A percentile compares a stretch with the other conserved stretches of the same genome.
Conservation (phyloP, 2,329 filamentous ascomycete genomes). For the Trichoderma asperellum region DNA sequence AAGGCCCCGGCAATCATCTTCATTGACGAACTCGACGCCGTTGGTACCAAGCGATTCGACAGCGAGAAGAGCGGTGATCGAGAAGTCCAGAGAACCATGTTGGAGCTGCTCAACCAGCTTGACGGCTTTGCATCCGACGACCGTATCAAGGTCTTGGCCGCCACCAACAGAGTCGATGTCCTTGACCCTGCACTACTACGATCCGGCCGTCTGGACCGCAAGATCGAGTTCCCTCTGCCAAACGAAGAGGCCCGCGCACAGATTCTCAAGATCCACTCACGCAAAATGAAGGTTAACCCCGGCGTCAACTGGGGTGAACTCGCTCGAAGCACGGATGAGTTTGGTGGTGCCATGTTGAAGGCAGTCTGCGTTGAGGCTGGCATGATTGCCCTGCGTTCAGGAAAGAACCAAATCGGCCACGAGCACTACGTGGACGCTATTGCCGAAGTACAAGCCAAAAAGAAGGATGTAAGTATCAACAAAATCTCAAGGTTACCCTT, state of each 20-base stretch:
- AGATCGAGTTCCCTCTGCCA: slow-evolving; percentile 97
- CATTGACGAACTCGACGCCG: slow-evolving; percentile 96
- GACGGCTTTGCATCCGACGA: slow-evolving; percentile 98
- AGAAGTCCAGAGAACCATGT: slow-evolving; percentile 98
- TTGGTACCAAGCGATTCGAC: slow-evolving; percentile 99
- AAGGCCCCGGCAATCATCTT: slow-evolving; percentile 99
- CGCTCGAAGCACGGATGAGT: slow-evolving; percentile 96
- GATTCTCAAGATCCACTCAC: slow-evolving; percentile 94
- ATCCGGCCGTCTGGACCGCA: slow-evolving; percentile 89
- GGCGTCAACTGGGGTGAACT: slow-evolving; percentile 95
- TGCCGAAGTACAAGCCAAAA: slow-evolving; percentile 91
- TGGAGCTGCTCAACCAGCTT: slow-evolving; percentile 97
- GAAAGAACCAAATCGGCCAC: slow-evolving; percentile 95
- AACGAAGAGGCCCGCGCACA: slow-evolving; percentile 97
- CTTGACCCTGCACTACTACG: slow-evolving; percentile 89
- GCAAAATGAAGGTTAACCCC: slow-evolving; percentile 96
- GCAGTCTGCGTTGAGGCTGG: slow-evolving; percentile 98
- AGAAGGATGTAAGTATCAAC: slow-evolving; percentile 73
- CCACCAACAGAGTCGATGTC: slow-evolving; percentile 93
- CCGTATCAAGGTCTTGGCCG: slow-evolving; percentile 92
- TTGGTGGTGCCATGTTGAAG: slow-evolving; percentile 96
- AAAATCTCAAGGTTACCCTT: too few relatives aligned
- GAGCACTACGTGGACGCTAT: slow-evolving; percentile 99
- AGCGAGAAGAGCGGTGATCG: slow-evolving; percentile 97
- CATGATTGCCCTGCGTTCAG: slow-evolving; percentile 95